phyloP scores from a whole-genome alignment of 2,329 filamentous ascomycete species.

The Tricladium varicosporioides region DNA sequence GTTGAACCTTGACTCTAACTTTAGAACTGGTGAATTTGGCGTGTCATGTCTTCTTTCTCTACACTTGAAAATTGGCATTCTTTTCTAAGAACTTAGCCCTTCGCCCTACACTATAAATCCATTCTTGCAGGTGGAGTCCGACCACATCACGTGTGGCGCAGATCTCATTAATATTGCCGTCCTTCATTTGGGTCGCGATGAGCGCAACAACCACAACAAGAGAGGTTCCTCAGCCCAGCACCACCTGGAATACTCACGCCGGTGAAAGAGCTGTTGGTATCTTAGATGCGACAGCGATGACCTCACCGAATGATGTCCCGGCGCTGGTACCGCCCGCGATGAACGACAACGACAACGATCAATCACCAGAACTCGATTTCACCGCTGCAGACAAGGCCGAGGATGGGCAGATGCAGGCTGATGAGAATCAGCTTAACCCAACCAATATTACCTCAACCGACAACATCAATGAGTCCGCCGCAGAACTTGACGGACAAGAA shows the following conservation, averaged over 20 bases:
- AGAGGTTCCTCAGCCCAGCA: background rate
- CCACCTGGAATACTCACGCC: slow-evolving; percentile 3
- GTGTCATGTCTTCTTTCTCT: too few relatives aligned
- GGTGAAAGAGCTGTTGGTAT: slow-evolving; percentile 35
- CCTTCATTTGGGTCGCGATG: background rate
- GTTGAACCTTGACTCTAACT: too few relatives aligned
- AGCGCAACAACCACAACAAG: background rate
- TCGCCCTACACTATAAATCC: too few relatives aligned
- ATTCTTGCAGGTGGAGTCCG: too few relatives aligned
- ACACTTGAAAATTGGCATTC: too few relatives aligned
- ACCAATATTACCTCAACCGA: background rate
- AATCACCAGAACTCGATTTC: slow-evolving; percentile 8
- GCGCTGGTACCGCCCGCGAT: slow-evolving; percentile 18
- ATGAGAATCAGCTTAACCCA: background rate
- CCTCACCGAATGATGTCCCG: slow-evolving; percentile 30
- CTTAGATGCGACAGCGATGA: slow-evolving; percentile 34
- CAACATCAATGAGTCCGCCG: background rate
- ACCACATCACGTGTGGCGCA: background rate
- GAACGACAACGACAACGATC: slow-evolving; percentile 12
- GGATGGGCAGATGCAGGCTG: background rate
- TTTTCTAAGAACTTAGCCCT: too few relatives aligned
- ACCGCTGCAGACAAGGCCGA: slow-evolving; percentile 13
- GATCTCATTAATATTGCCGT: background rate
- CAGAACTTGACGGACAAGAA: background rate
- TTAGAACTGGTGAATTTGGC: too few relatives aligned